These are phyloP conservation scores for Zea mays DNA, from an alignment of 176 grass and related monocot species.

Conservation along the genomic window Zm-B73-REFERENCE-NAM-5.0 NC_050096.1:206412501-206413000, in stretches of 20 bases:
- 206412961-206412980: neutral
- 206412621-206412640: too few relatives aligned
- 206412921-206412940: neutral
- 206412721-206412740: neutral
- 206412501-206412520: neutral
- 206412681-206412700: neutral
- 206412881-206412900: neutral
- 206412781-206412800: neutral
- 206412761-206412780: neutral
- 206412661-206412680: neutral
- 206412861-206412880: neutral
- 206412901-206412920: neutral
- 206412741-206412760: neutral
- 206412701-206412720: neutral
- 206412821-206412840: neutral
- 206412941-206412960: neutral
- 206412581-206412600: too few relatives aligned
- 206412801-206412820: neutral
- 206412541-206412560: neutral
- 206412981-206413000: neutral
- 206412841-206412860: neutral
- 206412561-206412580: too few relatives aligned
- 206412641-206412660: neutral
- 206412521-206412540: neutral
- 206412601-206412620: too few relatives aligned